A percentile compares a stretch with the other conserved stretches of the same genome.
Conservation (phyloP, 805 yeast genomes). For the Ogataea nonfermentans region DNA sequence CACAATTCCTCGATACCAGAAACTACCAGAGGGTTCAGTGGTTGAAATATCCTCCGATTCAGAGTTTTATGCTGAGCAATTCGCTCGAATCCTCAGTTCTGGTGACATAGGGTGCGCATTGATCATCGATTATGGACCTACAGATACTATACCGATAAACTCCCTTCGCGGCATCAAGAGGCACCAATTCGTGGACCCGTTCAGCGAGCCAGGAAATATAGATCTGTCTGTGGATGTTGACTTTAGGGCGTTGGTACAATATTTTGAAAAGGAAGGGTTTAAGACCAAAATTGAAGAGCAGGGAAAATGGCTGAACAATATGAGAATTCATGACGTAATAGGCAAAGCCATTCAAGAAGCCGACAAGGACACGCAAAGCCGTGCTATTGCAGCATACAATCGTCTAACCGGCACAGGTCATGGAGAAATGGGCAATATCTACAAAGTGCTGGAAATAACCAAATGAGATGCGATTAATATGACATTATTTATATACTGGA, state of each 20-base stretch:
- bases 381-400: constrained; percentile 54
- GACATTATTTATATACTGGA: no score
- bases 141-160: constrained; percentile 58
- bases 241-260: constrained; percentile 53
- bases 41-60: constrained; percentile 78
- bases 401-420: constrained; percentile 62
- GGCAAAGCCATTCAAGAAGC: constrained; percentile 51
- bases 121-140: constrained; percentile 76
- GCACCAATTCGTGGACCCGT: constrained; percentile 75
- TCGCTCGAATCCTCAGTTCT: constrained; percentile 39
- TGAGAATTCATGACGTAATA: constrained; percentile 74
- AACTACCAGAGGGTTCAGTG: constrained; percentile 53
- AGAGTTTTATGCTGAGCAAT: constrained; percentile 52
- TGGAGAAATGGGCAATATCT: constrained; percentile 70
- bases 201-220: constrained; percentile 71
- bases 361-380: constrained; percentile 44
- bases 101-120: constrained; percentile 59
- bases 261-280: constrained; percentile 29
- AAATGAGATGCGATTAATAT: no score
- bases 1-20: constrained; percentile 46
- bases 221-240: constrained; percentile 86
- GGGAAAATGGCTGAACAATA: constrained; percentile 72
- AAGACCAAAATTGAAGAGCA: constrained; percentile 45
- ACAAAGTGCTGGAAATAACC: constrained; percentile 51
- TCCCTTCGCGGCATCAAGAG: constrained; percentile 70